Conservation (phyloP, 73 alveolate species). For the Symbiodinium natans region DNA sequence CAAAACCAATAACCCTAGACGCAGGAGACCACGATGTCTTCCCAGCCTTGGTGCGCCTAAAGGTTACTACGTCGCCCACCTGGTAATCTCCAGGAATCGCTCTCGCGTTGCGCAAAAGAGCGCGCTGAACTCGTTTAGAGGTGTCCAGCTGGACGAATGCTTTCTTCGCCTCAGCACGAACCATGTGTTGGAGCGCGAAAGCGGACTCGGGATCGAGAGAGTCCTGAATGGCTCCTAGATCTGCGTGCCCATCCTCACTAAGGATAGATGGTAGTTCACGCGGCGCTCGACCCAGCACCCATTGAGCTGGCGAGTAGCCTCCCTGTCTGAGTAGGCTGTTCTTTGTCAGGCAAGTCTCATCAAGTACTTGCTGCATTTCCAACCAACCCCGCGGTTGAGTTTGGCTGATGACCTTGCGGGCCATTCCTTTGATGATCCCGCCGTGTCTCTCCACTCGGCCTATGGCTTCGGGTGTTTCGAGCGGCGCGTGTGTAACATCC, state of each 20-base stretch:
- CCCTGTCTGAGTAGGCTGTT: too few species aligned
- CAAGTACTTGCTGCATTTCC: not conserved
- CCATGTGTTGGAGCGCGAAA: not conserved
- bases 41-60: not conserved
- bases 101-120: not conserved
- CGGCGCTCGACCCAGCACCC: too few species aligned
- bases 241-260: too few species aligned
- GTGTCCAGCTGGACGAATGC: not conserved
- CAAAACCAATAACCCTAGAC: not conserved
- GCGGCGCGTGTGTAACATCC: not conserved
- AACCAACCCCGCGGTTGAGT: not conserved
- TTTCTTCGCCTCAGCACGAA: not conserved
- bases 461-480: constrained; percentile 8
- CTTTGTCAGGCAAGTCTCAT: not conserved
- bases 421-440: constrained; percentile 8
- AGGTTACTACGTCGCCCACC: not conserved
- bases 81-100: not conserved
- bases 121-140: not conserved
- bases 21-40: not conserved
- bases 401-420: not conserved
- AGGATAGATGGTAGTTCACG: too few species aligned
- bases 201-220: not conserved
- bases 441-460: constrained; percentile 50
- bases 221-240: too few species aligned
- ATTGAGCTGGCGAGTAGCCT: too few species aligned